phyloP scores from a whole-genome alignment of 2,329 filamentous ascomycete genomes.

The Furcasterigmium furcatum region DNA sequence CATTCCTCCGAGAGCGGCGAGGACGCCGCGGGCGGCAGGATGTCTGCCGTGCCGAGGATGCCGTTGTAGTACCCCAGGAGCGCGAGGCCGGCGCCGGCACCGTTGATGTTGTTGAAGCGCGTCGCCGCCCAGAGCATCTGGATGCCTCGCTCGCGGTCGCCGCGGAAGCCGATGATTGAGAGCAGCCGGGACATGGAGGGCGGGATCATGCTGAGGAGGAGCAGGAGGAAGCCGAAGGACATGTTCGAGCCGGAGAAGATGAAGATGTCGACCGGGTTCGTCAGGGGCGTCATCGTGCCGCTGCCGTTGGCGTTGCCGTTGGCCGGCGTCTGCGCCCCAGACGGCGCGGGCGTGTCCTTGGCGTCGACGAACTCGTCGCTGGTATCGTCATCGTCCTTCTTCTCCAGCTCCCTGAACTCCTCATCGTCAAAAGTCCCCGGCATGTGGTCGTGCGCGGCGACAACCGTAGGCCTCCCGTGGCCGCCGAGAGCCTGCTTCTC shows the following conservation, averaged over 20 bases:
- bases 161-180: conserved; percentile 85
- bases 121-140: conserved; percentile 89
- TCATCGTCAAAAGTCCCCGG: conserved; percentile 32
- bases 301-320: conserved; percentile 23
- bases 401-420: conserved; percentile 23
- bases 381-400: conserved; percentile 15
- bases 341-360: conserved; percentile 35
- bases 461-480: conserved; percentile 12
- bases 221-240: conserved; percentile 81
- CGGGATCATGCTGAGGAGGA: conserved; percentile 90
- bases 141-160: conserved; percentile 79
- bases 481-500: conserved; percentile 53
- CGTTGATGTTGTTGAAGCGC: conserved; percentile 83
- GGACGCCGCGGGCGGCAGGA: conserved; percentile 63
- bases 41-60: conserved; percentile 82
- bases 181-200: conserved; percentile 85
- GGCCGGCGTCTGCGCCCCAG: conserved; percentile 39
- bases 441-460: conserved; percentile 25
- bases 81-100: conserved; percentile 81
- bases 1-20: no score
- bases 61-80: conserved; percentile 87
- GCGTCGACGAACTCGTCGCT: conserved; percentile 56
- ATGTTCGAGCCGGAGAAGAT: conserved; percentile 86
- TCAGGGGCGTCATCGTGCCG: conserved; percentile 50
- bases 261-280: conserved; percentile 78